A percentile compares a stretch with the other conserved stretches of the same genome.
These are phyloP conservation scores for Discostella pseudostelligera DNA, from an alignment of 108 stramenopile genomes.

Conservation along the genomic window DNA sequence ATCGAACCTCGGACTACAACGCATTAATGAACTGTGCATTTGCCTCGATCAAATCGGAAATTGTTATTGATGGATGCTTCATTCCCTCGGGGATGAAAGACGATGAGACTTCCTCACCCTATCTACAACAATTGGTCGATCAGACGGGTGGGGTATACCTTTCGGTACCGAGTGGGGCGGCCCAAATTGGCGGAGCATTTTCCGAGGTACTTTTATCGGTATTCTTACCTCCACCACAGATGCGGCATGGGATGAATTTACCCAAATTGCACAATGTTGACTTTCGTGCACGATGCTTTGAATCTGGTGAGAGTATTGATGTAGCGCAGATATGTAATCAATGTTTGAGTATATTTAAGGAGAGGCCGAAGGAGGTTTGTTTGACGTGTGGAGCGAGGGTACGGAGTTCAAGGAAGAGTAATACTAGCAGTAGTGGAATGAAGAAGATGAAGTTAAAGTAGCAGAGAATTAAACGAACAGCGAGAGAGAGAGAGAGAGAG, in stretches of 20 bases:
- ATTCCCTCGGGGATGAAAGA: slow-evolving; percentile 41
- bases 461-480: too few relatives aligned
- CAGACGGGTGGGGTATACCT: slow-evolving; percentile 61
- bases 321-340: slow-evolving; percentile 83
- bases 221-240: slow-evolving; percentile 61
- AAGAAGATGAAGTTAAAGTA: slow-evolving; percentile 21
- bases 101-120: slow-evolving; percentile 49
- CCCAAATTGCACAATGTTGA: slow-evolving; percentile 77
- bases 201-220: slow-evolving; percentile 73
- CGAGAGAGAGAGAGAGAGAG: slow-evolving; percentile 5
- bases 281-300: slow-evolving; percentile 83
- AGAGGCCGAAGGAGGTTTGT: slow-evolving; percentile 57
- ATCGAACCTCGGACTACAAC: slow-evolving; percentile 85
- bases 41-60: slow-evolving; percentile 63
- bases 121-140: slow-evolving; percentile 81
- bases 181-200: slow-evolving; percentile 77
- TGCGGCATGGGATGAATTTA: slow-evolving; percentile 61
- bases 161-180: slow-evolving; percentile 54
- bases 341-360: slow-evolving; percentile 81
- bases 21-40: slow-evolving; percentile 90
- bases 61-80: slow-evolving; percentile 86
- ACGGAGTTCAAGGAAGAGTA: slow-evolving; percentile 7
- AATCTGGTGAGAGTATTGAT: slow-evolving; percentile 71
- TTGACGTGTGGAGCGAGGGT: slow-evolving; percentile 80
- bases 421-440: not conserved